Percentiles rank a stretch among this genome's conserved stretches.
Evolutionary conservation across 306 rosid species (phyloP).

Genomic region (Malus sylvestris): DNA sequence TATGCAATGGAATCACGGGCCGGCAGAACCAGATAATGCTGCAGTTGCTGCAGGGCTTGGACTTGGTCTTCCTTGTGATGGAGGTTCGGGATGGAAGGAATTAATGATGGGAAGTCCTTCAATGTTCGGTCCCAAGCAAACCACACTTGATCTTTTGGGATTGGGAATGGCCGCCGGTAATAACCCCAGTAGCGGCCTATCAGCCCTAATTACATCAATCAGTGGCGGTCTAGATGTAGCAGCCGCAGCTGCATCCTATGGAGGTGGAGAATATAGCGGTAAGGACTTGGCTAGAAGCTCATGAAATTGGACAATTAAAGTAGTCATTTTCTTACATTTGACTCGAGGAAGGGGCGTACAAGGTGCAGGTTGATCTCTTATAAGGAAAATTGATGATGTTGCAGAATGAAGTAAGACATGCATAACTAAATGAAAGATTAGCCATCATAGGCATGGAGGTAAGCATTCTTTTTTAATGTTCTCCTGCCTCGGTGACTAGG

Average conservation of each 20-base stretch:
- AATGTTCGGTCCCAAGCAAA: constrained; percentile 75
- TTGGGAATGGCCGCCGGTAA: constrained; percentile 89
- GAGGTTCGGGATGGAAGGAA: constrained; percentile 68
- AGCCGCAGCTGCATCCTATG: constrained; percentile 50
- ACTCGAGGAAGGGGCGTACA: not conserved
- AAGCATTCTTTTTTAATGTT: constrained; percentile 16
- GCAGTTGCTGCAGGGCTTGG: constrained; percentile 60
- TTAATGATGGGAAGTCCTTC: constrained; percentile 73
- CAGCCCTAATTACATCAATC: constrained; percentile 72
- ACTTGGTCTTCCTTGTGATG: constrained; percentile 63
- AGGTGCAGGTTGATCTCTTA: constrained; percentile 18
- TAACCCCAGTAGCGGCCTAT: constrained; percentile 44
- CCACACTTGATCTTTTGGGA: constrained; percentile 89
- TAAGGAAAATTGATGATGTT: constrained; percentile 19
- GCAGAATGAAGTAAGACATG: constrained; percentile 23
- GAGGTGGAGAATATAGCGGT: constrained; percentile 50
- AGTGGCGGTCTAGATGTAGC: constrained; percentile 61
- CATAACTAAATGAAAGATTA: not conserved
- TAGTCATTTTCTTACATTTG: not conserved
- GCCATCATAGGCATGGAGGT: constrained; percentile 6
- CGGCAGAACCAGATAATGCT: constrained; percentile 39
- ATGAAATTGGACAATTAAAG: constrained; percentile 10
- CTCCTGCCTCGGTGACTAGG: constrained; percentile 19
- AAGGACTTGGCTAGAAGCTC: constrained; percentile 61
- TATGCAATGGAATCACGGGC: constrained; percentile 63